Conservation (phyloP, 2,329 filamentous ascomycete genomes). For the Neofusicoccum cordaticola region DNA sequence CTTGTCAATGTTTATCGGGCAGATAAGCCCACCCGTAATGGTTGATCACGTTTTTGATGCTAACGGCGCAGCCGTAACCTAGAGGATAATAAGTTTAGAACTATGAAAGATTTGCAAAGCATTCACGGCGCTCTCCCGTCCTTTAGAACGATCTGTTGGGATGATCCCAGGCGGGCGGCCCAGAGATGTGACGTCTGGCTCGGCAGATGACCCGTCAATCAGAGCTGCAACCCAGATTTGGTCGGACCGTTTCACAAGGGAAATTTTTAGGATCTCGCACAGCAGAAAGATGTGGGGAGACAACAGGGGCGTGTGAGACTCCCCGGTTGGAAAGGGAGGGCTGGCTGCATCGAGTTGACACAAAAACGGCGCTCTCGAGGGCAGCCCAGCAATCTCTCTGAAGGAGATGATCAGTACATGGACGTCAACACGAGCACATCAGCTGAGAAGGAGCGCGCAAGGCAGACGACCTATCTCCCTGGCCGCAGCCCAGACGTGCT, state of each 20-base stretch:
- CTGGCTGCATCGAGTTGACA: neutral
- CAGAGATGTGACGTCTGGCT: neutral
- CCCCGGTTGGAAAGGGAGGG: neutral
- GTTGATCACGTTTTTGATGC: neutral
- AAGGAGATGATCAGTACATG: neutral
- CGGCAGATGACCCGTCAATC: neutral
- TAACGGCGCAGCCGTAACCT: neutral
- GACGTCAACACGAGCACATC: neutral
- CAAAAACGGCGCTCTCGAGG: neutral
- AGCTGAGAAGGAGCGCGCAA: neutral
- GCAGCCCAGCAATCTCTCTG: neutral
- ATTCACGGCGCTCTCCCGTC: neutral
- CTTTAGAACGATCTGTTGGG: neutral
- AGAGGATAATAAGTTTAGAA: neutral
- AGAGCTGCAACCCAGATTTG: neutral
- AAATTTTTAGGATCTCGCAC: conserved; percentile 13
- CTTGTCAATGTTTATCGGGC: neutral
- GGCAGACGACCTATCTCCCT: neutral
- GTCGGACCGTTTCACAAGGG: conserved; percentile 1
- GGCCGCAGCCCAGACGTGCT: neutral
- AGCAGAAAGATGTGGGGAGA: conserved; percentile 8
- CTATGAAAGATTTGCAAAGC: neutral
- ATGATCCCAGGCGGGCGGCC: neutral
- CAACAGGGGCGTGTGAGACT: conserved; percentile 2
- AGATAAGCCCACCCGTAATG: neutral